Conservation (phyloP, 495 filamentous ascomycete genomes). For the Lophiostoma macrostomum region DNA sequence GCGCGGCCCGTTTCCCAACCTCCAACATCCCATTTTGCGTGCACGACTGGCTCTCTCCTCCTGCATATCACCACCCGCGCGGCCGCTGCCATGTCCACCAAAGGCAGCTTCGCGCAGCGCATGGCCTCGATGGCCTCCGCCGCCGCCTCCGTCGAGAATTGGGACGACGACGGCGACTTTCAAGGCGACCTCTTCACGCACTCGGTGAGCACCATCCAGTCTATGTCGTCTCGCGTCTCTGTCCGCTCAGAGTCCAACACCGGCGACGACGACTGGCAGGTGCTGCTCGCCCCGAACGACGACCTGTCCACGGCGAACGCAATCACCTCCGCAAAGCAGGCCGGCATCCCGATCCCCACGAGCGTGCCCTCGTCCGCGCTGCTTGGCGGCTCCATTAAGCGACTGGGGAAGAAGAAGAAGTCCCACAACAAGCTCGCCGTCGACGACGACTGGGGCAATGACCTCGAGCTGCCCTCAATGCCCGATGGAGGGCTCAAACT, state of each 20-base stretch:
- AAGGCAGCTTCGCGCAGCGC: slow-evolving; percentile 33
- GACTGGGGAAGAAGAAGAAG: slow-evolving; percentile 77
- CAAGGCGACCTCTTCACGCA: slow-evolving; percentile 64
- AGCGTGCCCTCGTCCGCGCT: slow-evolving; percentile 93
- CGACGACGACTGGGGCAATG: slow-evolving; percentile 88
- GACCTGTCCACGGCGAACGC: slow-evolving; percentile 76
- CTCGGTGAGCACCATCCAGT: slow-evolving; percentile 66
- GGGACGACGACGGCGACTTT: slow-evolving; percentile 83
- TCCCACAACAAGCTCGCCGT: slow-evolving; percentile 64
- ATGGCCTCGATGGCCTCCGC: slow-evolving; percentile 23
- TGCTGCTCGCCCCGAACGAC: slow-evolving; percentile 73
- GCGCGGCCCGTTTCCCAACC: too few relatives aligned
- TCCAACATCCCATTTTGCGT: too few relatives aligned
- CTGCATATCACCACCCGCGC: slow-evolving; percentile 7
- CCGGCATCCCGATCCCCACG: slow-evolving; percentile 85
- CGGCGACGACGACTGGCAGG: slow-evolving; percentile 80
- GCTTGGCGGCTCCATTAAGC: slow-evolving; percentile 89
- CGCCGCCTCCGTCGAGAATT: slow-evolving; percentile 58
- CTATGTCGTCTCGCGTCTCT: slow-evolving; percentile 72
- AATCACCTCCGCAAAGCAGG: slow-evolving; percentile 78
- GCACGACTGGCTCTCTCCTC: too few relatives aligned
- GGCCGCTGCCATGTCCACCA: slow-evolving; percentile 30
- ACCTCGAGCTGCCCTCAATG: slow-evolving; percentile 69
- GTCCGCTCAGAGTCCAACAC: slow-evolving; percentile 69
- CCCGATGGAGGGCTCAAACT: slow-evolving; percentile 33